Percentiles rank a stretch among this genome's conserved stretches.
These are phyloP conservation scores for Xerophyta viscosa DNA, from an alignment of 106 monocot genomes.

Conservation along the genomic window DNA sequence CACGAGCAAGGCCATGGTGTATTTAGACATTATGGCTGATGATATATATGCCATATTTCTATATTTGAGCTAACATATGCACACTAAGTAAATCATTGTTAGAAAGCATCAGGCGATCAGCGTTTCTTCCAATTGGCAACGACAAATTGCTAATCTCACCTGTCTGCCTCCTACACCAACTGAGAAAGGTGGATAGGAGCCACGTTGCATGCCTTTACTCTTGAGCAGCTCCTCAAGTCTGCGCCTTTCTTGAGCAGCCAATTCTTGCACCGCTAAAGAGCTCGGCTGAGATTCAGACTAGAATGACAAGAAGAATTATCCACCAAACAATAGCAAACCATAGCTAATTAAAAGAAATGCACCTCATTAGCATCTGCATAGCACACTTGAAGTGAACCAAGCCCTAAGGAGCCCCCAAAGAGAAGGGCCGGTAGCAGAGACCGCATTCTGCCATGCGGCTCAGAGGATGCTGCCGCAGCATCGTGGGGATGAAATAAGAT, in stretches of 20 bases:
- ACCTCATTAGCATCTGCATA: constrained; percentile 27
- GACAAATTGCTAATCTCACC: constrained; percentile 14
- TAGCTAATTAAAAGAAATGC: not conserved
- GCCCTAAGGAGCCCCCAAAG: constrained; percentile 8
- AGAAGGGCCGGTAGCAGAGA: no score
- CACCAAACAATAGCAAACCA: no score
- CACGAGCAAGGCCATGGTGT: not conserved
- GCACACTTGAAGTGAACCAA: constrained; percentile 20
- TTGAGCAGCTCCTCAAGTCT: constrained; percentile 52
- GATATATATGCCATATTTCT: not conserved
- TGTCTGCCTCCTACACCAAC: constrained; percentile 58
- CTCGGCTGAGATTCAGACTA: not conserved
- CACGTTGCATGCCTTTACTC: constrained; percentile 40
- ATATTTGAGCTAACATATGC: not conserved
- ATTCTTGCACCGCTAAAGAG: constrained; percentile 6
- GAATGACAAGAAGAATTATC: no score
- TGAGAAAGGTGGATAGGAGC: constrained; percentile 52
- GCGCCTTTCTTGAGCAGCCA: constrained; percentile 34
- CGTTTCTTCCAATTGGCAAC: not conserved
- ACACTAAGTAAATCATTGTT: not conserved
- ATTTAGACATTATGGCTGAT: not conserved
- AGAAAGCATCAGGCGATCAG: not conserved
- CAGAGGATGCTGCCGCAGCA: no score
- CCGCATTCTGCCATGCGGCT: no score
- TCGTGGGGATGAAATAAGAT: no score